Conservation (phyloP, 305 asterid species). For the Solanum hybrid region DNA sequence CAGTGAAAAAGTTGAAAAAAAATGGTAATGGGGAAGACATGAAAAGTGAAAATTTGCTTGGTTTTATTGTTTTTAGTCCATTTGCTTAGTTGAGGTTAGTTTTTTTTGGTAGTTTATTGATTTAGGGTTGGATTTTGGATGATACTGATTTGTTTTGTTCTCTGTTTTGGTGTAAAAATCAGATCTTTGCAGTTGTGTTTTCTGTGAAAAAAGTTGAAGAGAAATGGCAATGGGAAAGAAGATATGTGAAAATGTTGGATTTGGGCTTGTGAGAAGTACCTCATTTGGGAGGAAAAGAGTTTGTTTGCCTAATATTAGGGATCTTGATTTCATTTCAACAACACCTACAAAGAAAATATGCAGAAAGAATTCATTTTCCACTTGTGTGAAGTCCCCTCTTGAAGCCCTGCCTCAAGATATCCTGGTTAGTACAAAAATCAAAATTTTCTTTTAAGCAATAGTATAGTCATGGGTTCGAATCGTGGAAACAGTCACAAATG, state of each 20-base stretch:
- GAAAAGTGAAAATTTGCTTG: not conserved
- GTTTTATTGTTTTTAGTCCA: not conserved
- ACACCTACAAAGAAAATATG: constrained; percentile 39
- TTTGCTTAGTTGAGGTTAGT: not conserved
- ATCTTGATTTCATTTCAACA: not conserved
- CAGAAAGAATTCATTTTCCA: constrained; percentile 15
- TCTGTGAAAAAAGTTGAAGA: not conserved
- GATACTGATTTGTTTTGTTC: not conserved
- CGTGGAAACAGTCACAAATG: not conserved
- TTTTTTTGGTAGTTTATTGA: not conserved
- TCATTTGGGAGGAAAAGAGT: constrained; percentile 77
- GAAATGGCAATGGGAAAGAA: constrained; percentile 9
- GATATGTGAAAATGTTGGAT: constrained; percentile 9
- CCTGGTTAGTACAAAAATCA: not conserved
- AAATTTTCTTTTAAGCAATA: not conserved
- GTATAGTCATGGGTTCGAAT: not conserved
- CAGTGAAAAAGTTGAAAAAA: not conserved
- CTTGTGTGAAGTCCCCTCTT: constrained; percentile 26
- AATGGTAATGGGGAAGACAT: not conserved
- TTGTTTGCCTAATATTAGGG: constrained; percentile 18
- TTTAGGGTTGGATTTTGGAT: not conserved
- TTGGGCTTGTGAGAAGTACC: constrained; percentile 43
- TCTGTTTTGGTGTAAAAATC: not conserved
- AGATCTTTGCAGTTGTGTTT: not conserved
- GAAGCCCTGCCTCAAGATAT: constrained; percentile 57